These are phyloP conservation scores for Protomyces gravidus DNA, from an alignment of 1,139 yeast species.

Conservation along the genomic window DNA sequence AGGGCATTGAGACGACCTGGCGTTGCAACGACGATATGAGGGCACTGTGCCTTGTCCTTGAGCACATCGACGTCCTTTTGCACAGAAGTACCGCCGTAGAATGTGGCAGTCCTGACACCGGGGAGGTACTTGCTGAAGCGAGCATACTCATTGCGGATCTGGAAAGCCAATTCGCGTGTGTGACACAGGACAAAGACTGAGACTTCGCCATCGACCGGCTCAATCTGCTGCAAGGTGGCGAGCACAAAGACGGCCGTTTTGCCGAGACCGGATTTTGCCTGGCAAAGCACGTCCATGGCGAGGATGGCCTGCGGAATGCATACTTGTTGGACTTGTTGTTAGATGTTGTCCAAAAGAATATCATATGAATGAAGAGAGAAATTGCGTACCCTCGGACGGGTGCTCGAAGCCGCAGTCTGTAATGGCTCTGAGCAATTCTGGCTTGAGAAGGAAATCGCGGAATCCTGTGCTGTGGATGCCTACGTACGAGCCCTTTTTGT, in stretches of 20 bases:
- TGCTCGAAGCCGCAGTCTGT: constrained; percentile 99
- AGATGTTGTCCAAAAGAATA: background rate
- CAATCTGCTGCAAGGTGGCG: constrained; percentile 93
- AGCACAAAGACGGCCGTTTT: constrained; percentile 96
- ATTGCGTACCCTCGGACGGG: constrained; percentile 74
- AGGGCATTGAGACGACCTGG: constrained; percentile 97
- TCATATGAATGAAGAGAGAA: constrained; percentile 4
- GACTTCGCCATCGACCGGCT: constrained; percentile 95
- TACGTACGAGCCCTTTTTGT: constrained; percentile 82
- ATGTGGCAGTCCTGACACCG: constrained; percentile 92
- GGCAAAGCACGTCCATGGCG: constrained; percentile 97
- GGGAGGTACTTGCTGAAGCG: constrained; percentile 99
- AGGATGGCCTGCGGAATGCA: constrained; percentile 97
- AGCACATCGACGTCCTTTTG: constrained; percentile 80
- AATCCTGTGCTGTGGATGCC: constrained; percentile 98
- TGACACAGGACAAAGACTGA: constrained; percentile 93
- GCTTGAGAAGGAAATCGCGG: constrained; percentile 94
- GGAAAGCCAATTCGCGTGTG: constrained; percentile 98
- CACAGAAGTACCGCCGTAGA: constrained; percentile 93
- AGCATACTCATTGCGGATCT: constrained; percentile 93
- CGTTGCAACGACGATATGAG: constrained; percentile 95
- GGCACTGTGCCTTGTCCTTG: constrained; percentile 89
- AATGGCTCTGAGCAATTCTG: constrained; percentile 93
- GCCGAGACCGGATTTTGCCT: constrained; percentile 99
- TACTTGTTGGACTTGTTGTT: constrained; percentile 77